These are phyloP conservation scores for Collybiopsis confluens DNA, from an alignment of 768 basidiomycete species.

Conservation along the genomic window DNA sequence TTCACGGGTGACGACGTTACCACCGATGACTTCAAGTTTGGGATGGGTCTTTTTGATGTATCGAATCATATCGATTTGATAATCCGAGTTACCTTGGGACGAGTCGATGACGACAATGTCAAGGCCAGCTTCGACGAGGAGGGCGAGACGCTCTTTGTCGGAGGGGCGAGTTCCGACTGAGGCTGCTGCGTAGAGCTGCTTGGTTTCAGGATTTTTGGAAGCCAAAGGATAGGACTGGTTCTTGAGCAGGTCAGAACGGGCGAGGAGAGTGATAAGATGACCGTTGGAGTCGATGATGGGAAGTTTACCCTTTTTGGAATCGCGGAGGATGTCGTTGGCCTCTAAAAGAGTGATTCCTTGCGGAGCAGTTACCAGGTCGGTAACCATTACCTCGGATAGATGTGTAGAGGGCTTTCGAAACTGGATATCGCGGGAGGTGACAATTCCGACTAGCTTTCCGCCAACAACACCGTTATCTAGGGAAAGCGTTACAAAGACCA, in stretches of 20 bases:
- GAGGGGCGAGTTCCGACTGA: conserved; percentile 90
- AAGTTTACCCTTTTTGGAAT: conserved; percentile 97
- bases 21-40: conserved; percentile 88
- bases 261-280: conserved; percentile 77
- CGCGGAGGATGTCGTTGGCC: conserved; percentile 91
- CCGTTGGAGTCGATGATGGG: conserved; percentile 73
- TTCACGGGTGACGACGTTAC: conserved; percentile 97
- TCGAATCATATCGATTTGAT: conserved; percentile 89
- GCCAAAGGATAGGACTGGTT: conserved; percentile 96
- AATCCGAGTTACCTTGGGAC: conserved; percentile 93
- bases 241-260: conserved; percentile 95
- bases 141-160: conserved; percentile 78
- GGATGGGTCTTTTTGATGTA: conserved; percentile 91
- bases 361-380: conserved; percentile 76
- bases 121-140: conserved; percentile 90
- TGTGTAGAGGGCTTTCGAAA: conserved; percentile 67
- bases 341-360: conserved; percentile 87
- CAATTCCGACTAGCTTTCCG: conserved; percentile 92
- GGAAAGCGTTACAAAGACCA: conserved; percentile 18
- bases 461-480: conserved; percentile 83
- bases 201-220: conserved; percentile 83
- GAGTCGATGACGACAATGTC: conserved; percentile 96
- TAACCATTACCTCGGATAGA: conserved; percentile 89
- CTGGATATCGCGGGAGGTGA: conserved; percentile 94
- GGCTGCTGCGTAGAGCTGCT: conserved; percentile 95